These are phyloP conservation scores for Colletotrichum shisoi DNA, from an alignment of 2,329 filamentous ascomycete species.

Conservation along the genomic window DNA sequence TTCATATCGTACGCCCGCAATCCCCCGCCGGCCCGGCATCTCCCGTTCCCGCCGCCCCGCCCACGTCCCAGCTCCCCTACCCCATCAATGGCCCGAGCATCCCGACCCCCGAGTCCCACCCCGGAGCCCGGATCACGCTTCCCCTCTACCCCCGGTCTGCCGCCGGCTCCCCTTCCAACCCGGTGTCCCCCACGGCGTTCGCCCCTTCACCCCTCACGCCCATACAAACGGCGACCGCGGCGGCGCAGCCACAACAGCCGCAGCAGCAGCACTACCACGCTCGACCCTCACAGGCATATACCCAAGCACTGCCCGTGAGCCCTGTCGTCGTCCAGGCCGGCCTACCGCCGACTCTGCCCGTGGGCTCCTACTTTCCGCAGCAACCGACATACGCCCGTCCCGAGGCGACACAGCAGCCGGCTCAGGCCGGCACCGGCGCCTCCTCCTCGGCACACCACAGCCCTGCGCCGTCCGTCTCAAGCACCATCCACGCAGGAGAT, in stretches of 20 bases:
- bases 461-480: constrained; percentile 19
- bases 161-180: neutral
- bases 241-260: neutral
- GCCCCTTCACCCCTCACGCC: constrained; percentile 1
- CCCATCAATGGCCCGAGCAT: constrained; percentile 14
- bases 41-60: constrained; percentile 1
- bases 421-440: neutral
- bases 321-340: constrained; percentile 23
- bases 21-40: neutral
- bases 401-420: neutral
- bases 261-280: constrained; percentile 2
- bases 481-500: neutral
- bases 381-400: constrained; percentile 30
- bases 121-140: constrained; percentile 10
- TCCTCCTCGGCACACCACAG: constrained; percentile 12
- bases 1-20: constrained; percentile 22
- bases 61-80: constrained; percentile 14
- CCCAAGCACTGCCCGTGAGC: constrained; percentile 9
- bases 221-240: neutral
- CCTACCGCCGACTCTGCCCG: constrained; percentile 24
- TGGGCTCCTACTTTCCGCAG: constrained; percentile 33
- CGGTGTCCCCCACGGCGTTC: neutral
- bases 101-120: neutral
- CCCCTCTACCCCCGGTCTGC: constrained; percentile 18
- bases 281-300: neutral